Evolutionary conservation across 2,329 filamentous ascomycete genomes (phyloP), one percentile per base, ranked within the genome.

Genomic region (Polytolypa hystricis): DNA sequence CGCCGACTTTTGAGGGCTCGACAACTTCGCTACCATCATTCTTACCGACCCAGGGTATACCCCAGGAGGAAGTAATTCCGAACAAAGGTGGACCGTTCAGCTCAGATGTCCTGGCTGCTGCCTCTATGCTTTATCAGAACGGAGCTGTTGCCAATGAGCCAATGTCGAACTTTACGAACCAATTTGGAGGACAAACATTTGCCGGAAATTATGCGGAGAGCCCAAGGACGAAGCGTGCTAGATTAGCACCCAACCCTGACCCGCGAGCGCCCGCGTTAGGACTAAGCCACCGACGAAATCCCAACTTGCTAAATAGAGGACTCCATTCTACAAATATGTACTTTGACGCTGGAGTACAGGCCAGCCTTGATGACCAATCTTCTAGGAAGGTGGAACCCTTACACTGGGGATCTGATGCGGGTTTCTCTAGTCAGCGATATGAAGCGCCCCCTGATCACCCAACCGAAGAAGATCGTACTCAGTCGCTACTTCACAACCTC

Each of bases 391-490:
- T 48, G 14, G 51, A 54, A 8, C 50, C 55, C 35, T 64, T 81
- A 30, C 71, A 73, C 42, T 84, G 76, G 72, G 80, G 80, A 7
- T 80, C 80, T 1, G 80, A 84, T 54, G 55, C 68, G n/a, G 73
- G 65, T 39, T 84, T 84, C 52, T 68, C 62, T 42, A 54, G 66
- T 4, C 71, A 74, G 47, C 69, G 67, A n/a, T 84, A 78, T 47
- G 60, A 73, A 5, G 71, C 77, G 1, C 64, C 65, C 7, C 65
- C 69, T 5, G 60, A 68, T 40, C 69, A 73, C 46, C 75, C 79
- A 25, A 73, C 73, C 2, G 64, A 66, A 20, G 74, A 79, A 40
- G 67, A 70, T 9, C 56, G 77, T 20, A 68, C 73, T 25, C 66
- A 70, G 41, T 64, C 69, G 21, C 65, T 77, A 29, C 56, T 79